Base-by-base conservation (phyloP, 768 basidiomycete genomes). In the Leucogyrophana mollusca region DNA sequence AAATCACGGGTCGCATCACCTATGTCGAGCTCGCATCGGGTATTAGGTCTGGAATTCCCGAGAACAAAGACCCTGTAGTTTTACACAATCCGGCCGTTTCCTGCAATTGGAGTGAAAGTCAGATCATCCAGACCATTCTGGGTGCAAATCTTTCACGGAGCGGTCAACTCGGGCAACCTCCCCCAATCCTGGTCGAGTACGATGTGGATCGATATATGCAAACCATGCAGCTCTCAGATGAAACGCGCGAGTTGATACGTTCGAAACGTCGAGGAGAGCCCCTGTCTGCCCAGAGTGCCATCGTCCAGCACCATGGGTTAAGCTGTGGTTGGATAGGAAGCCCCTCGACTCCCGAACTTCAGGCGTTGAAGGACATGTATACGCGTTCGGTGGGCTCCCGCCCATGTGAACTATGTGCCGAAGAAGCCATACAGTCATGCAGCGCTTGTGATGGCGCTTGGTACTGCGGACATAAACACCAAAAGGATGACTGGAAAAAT, bases 391-490 rank as follows among this genome's bases (percentile, higher is more conserved):
- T 16, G 14, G 30, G 20, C 25, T 21, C 34, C n/a, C 27, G 23
- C 14, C 18, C 33, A 10, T 43, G 34, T 13, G 40, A 35, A 42
- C 34, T 44, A 9, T 49, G 40, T 23, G 23, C 40, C 9, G 14
- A 22, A 2, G 22, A 41, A 20, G 40, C 17, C 30, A 30, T n/a
- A n/a, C 16, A 20, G 22, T 24, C 40, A 41, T 41, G 40, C 21
- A 41, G 18, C 23, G 22, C 40, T 5, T 41, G 40, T 16, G 23
- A 23, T 41, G 40, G 40, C 5, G 40, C 40, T 9, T 41, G 40
- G 40, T 41, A 41, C 11, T 41, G 40, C 14, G 40, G 40, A 23
- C 17, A 41, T 34, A 22, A 36, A n/a, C 42, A 44, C 22, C 34
- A 18, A 14, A 21, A 17, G 16, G 18, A 11, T 22, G 24, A 23